phyloP scores from a whole-genome alignment of 192 early-diverging fungal species.

The Coemansia guatemalensis region DNA sequence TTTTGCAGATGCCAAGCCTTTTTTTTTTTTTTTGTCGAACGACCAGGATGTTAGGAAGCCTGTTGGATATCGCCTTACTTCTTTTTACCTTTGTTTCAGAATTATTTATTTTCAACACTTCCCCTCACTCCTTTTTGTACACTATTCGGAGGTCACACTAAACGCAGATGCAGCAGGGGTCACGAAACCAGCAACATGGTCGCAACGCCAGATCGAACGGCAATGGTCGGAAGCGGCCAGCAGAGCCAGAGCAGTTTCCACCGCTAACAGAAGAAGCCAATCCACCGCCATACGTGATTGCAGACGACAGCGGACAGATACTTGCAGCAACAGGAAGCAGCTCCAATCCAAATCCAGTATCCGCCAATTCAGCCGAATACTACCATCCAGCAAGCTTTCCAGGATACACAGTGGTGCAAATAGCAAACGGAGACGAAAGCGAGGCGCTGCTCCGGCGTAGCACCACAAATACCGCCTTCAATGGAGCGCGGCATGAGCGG shows the following conservation, averaged over 20 bases:
- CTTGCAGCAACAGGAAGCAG: neutral
- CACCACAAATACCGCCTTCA: too few relatives aligned
- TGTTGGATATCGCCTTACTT: neutral
- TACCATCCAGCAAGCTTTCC: constrained; percentile 52
- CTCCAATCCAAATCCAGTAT: neutral
- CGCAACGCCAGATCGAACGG: neutral
- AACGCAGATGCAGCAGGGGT: constrained; percentile 12
- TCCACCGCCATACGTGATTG: constrained; percentile 16
- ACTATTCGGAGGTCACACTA: neutral
- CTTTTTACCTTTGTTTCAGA: neutral
- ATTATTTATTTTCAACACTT: neutral
- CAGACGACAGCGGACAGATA: neutral
- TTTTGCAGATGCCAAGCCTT: too few relatives aligned
- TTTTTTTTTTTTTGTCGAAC: too few relatives aligned
- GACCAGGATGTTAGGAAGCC: too few relatives aligned
- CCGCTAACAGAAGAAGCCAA: constrained; percentile 13
- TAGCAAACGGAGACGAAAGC: constrained; percentile 24
- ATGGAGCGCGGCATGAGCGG: neutral
- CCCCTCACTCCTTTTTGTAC: neutral
- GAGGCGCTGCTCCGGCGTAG: constrained; percentile 20
- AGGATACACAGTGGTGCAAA: constrained; percentile 37
- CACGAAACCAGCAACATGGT: constrained; percentile 2
- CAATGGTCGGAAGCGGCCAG: neutral
- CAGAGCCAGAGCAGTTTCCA: constrained; percentile 26
- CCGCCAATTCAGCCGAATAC: constrained; percentile 8